These are phyloP conservation scores for Boletellus ananas DNA, from an alignment of 768 basidiomycete species.

Conservation along the genomic window DNA sequence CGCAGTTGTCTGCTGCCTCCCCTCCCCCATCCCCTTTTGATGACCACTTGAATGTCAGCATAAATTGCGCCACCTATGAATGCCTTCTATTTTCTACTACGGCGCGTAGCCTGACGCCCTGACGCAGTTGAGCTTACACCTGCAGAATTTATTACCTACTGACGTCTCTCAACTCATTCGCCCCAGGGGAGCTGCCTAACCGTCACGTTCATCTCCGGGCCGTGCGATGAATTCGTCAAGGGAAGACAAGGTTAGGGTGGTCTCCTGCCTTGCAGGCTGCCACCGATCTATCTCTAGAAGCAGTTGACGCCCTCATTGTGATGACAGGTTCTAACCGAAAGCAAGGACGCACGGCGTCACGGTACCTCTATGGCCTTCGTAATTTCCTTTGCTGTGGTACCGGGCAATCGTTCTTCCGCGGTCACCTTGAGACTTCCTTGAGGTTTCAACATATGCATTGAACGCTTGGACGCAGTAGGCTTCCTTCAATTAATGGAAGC, in stretches of 20 bases:
- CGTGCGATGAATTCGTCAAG: constrained; percentile 16
- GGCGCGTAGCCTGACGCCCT: constrained; percentile 21
- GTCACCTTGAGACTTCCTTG: constrained; percentile 28
- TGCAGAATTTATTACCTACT: constrained; percentile 12
- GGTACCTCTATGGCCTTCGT: constrained; percentile 2
- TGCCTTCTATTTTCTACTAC: constrained; percentile 20
- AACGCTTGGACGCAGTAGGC: constrained; percentile 1
- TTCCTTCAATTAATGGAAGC: constrained; percentile 23
- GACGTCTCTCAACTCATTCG: constrained; percentile 1
- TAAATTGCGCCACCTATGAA: constrained; percentile 10
- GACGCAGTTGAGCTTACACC: constrained; percentile 3
- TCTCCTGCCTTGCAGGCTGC: constrained; percentile 14
- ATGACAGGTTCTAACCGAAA: constrained; percentile 7
- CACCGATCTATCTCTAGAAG: constrained; percentile 15
- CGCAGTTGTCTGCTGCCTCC: constrained; percentile 8
- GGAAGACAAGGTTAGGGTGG: constrained; percentile 9
- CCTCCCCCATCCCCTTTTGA: constrained; percentile 10
- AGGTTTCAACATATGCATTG: constrained; percentile 5
- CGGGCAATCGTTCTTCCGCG: constrained; percentile 11
- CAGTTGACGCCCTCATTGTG: constrained; percentile 11
- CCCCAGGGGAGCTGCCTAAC: constrained; percentile 1
- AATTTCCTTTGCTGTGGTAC: constrained; percentile 12
- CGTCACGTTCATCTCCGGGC: constrained; percentile 24
- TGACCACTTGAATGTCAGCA: constrained; percentile 8
- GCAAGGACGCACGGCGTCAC: constrained; percentile 9